Conservation (phyloP, 768 basidiomycete genomes). For the Clathrus columnatus region DNA sequence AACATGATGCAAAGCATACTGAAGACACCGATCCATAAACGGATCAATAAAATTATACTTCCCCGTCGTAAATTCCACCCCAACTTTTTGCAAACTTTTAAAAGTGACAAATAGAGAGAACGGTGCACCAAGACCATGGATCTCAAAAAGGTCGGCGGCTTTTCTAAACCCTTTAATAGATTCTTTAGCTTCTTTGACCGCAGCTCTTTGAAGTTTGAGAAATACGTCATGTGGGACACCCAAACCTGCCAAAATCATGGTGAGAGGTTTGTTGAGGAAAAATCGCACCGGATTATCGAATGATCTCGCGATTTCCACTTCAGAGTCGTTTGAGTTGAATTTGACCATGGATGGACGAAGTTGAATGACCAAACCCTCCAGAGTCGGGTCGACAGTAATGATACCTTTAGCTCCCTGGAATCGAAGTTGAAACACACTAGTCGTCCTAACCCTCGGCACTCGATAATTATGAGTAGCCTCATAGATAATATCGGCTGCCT, state of each 20-base stretch:
- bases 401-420: slow-evolving; percentile 60
- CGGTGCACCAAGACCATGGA: slow-evolving; percentile 47
- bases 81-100: slow-evolving; percentile 40
- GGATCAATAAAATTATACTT: slow-evolving; percentile 23
- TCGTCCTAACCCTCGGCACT: slow-evolving; percentile 21
- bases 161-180: slow-evolving; percentile 34
- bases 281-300: slow-evolving; percentile 54
- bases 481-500: slow-evolving; percentile 44
- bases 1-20: slow-evolving; percentile 49
- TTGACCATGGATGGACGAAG: slow-evolving; percentile 61
- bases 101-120: slow-evolving; percentile 49
- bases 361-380: slow-evolving; percentile 41
- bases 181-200: slow-evolving; percentile 37
- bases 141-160: slow-evolving; percentile 44
- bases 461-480: slow-evolving; percentile 26
- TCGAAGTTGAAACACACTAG: slow-evolving; percentile 51
- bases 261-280: slow-evolving; percentile 55
- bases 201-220: slow-evolving; percentile 41
- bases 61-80: slow-evolving; percentile 16
- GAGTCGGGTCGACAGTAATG: slow-evolving; percentile 46
- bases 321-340: slow-evolving; percentile 40
- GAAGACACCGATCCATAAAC: slow-evolving; percentile 46
- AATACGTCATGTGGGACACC: slow-evolving; percentile 50
- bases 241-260: slow-evolving; percentile 56
- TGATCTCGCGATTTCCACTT: slow-evolving; percentile 54